Evolutionary conservation across 805 yeast species (phyloP).

Genomic region (Ogataea trehaloabstinens): DNA sequence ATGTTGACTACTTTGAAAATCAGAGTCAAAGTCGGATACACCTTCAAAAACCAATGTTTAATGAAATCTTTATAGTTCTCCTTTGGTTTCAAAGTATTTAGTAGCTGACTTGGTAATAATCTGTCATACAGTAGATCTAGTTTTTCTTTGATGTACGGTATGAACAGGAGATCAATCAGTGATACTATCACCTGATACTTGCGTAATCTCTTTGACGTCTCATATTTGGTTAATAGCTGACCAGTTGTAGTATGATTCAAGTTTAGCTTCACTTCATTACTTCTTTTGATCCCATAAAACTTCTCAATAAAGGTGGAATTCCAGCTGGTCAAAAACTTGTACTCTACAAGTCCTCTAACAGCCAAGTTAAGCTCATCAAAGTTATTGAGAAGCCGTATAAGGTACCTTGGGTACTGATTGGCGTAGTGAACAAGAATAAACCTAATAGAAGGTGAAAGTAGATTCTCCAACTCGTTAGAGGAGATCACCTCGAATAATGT

Average conservation of each 20-base stretch:
- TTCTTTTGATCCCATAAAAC: slow-evolving; percentile 84
- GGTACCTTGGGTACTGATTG: slow-evolving; percentile 67
- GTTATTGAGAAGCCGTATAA: slow-evolving; percentile 57
- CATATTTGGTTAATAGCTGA: slow-evolving; percentile 32
- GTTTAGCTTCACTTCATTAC: slow-evolving; percentile 27
- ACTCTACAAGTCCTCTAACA: slow-evolving; percentile 65
- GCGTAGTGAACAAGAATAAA: slow-evolving; percentile 81
- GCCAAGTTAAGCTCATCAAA: slow-evolving; percentile 76
- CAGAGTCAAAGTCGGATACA: slow-evolving; percentile 61
- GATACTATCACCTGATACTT: slow-evolving; percentile 51
- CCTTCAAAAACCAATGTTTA: slow-evolving; percentile 46
- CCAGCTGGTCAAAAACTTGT: slow-evolving; percentile 66
- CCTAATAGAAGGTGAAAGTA: slow-evolving; percentile 79
- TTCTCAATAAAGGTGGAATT: slow-evolving; percentile 88
- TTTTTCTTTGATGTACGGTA: slow-evolving; percentile 70
- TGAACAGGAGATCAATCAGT: slow-evolving; percentile 57
- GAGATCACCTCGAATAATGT: slow-evolving; percentile 88
- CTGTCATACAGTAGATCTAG: slow-evolving; percentile 61
- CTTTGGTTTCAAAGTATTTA: slow-evolving; percentile 40
- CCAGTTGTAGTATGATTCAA: slow-evolving; percentile 8
- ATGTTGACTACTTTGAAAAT: slow-evolving; percentile 48
- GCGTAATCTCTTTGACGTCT: slow-evolving; percentile 51
- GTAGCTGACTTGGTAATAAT: slow-evolving; percentile 55
- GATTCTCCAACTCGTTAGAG: slow-evolving; percentile 69
- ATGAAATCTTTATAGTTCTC: slow-evolving; percentile 26